Evolutionary conservation across 2,329 filamentous ascomycete genomes (phyloP), one percentile per base, ranked within the genome.

Genomic region (Ambrosiella xylebori): DNA sequence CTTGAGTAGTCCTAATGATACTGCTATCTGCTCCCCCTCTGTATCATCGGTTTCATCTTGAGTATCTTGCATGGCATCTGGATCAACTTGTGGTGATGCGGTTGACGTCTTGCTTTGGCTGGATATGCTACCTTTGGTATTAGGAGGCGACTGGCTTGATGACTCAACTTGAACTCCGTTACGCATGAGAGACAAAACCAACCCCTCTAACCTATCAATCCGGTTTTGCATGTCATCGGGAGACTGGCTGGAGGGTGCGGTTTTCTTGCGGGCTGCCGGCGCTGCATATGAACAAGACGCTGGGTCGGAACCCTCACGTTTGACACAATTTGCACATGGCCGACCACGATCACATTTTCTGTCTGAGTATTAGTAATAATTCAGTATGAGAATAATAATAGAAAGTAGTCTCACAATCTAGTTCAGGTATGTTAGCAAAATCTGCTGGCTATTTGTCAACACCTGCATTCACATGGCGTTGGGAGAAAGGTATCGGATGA

Each of bases 171-270:
- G 74, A 62, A 78, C 72, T 59, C 88, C 88, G 68, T 87, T 90
- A 66, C 91, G 91, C 91, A 97, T 96, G 67, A 97, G 71, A 36
- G 88, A 94, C 63, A 97, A 72, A 61, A 97, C 91, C 68, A 97
- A 74, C 64, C 87, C 86, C 76, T 97, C 91, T 63, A 97, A 77
- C 65, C 91, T 82, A 74, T 97, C 90, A 72, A 97, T 97, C 68
- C 93, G 86, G 68, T 94, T 95, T 73, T 97, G 91, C 91, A 97
- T 96, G 71, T 96, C 91, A 76, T 95, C 90, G 54, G 91, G 88
- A 64, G 71, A 76, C 71, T 64, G 76, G 71, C 61, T 69, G 77
- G 76, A 71, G 80, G 71, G 72, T 69, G 84, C 79, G 66, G 74
- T 82, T 76, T 88, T 94, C 71, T 88, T 93, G n/a, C 88, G 80